These are phyloP conservation scores for Fonsecaea erecta DNA, from an alignment of 2,329 filamentous ascomycete species.

Conservation along the genomic window DNA sequence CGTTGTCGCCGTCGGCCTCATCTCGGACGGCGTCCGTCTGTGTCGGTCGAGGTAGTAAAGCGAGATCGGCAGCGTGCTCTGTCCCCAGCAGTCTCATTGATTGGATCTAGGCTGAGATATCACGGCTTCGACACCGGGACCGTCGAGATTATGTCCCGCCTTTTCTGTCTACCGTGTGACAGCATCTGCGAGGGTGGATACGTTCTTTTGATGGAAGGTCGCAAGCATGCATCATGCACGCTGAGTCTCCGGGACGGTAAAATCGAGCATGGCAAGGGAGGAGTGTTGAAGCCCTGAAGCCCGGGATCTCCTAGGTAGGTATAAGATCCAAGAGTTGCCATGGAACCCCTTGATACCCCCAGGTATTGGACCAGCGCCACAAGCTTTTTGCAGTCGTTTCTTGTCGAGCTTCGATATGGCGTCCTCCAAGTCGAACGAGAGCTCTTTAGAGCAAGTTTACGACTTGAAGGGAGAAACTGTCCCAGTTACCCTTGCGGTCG, in stretches of 20 bases:
- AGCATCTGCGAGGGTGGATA: background rate
- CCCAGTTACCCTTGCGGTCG: slow-evolving; percentile 3
- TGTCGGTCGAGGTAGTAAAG: background rate
- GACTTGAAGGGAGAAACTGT: slow-evolving; percentile 15
- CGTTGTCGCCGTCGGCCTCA: background rate
- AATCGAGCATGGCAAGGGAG: background rate
- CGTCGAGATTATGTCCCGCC: background rate
- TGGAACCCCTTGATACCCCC: background rate
- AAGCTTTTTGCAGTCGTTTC: slow-evolving; percentile 1
- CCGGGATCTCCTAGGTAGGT: background rate
- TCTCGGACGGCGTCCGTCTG: background rate
- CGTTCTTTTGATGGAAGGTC: background rate
- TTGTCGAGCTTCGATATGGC: slow-evolving; percentile 1
- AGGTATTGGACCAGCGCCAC: slow-evolving; percentile 1
- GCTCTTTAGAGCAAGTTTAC: background rate
- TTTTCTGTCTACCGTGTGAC: background rate
- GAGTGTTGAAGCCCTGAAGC: background rate
- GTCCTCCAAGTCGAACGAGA: slow-evolving; percentile 5
- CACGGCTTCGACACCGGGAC: background rate
- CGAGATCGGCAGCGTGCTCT: background rate
- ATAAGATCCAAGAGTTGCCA: background rate
- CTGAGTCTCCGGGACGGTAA: background rate
- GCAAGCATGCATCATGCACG: background rate
- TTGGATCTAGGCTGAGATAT: background rate
- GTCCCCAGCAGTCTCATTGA: background rate